Percentiles rank a stretch among this genome's conserved stretches.
Conservation (phyloP, 257 asterid genomes). For the Solanum bukasovii region DNA sequence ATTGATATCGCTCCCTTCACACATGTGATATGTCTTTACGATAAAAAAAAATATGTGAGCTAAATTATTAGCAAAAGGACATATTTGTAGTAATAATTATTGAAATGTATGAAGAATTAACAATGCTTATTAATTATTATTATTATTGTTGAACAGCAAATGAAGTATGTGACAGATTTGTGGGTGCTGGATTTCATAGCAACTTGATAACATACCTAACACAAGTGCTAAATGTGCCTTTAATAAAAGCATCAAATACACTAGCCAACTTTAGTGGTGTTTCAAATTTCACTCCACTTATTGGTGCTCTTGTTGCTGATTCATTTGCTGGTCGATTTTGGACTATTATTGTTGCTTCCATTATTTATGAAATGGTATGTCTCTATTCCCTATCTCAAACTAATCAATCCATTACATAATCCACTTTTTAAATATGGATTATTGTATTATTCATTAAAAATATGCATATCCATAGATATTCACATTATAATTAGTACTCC, state of each 20-base stretch:
- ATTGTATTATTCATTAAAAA: background rate
- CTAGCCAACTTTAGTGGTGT: conserved; percentile 61
- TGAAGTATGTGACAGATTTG: conserved; percentile 72
- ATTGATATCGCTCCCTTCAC: background rate
- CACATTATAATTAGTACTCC: background rate
- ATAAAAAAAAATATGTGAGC: too few relatives aligned
- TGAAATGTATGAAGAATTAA: background rate
- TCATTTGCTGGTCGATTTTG: conserved; percentile 65
- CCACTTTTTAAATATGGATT: too few relatives aligned
- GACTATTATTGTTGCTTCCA: conserved; percentile 58
- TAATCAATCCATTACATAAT: background rate
- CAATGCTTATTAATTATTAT: background rate
- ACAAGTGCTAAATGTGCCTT: conserved; percentile 57
- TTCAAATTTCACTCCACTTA: conserved; percentile 57
- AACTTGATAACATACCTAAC: conserved; percentile 86
- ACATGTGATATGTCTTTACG: background rate
- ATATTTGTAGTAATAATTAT: background rate
- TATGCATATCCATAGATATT: too few relatives aligned
- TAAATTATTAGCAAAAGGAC: background rate
- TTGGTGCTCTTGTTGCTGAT: conserved; percentile 72
- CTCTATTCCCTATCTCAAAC: background rate
- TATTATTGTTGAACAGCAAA: conserved; percentile 30
- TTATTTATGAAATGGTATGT: conserved; percentile 47
- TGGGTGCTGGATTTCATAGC: conserved; percentile 60
- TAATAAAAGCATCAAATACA: conserved; percentile 71